phyloP scores from a whole-genome alignment of 345 rosid genomes.

The Passiflora organensis region DNA sequence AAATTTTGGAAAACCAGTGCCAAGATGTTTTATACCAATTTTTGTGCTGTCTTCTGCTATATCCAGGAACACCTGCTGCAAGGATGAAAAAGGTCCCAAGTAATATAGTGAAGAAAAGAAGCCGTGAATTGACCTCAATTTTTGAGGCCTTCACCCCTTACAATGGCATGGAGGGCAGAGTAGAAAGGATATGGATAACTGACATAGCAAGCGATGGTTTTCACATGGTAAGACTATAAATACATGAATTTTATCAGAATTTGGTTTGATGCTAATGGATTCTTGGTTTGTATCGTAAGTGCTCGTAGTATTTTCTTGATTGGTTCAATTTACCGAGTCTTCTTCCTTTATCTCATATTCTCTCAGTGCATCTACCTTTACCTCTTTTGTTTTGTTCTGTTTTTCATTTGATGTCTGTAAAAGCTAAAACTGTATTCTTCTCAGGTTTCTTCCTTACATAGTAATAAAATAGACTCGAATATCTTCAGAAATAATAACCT shows the following conservation, averaged over 20 bases:
- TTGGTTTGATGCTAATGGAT: too few relatives aligned
- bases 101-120: constrained; percentile 68
- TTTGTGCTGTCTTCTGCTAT: constrained; percentile 4
- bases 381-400: too few relatives aligned
- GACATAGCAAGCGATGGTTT: constrained; percentile 80
- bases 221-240: constrained; percentile 59
- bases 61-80: constrained; percentile 89
- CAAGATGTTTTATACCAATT: background rate
- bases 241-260: too few relatives aligned
- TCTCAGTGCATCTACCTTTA: too few relatives aligned
- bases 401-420: too few relatives aligned
- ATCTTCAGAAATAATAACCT: too few relatives aligned
- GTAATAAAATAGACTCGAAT: too few relatives aligned
- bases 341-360: too few relatives aligned
- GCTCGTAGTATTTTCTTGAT: background rate
- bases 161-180: constrained; percentile 71
- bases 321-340: too few relatives aligned
- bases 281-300: background rate
- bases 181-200: constrained; percentile 92
- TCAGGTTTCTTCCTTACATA: too few relatives aligned
- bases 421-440: too few relatives aligned
- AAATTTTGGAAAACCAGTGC: too few relatives aligned
- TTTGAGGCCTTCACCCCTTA: constrained; percentile 90
- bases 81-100: constrained; percentile 95
- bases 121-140: constrained; percentile 80